phyloP scores from a whole-genome alignment of 306 rosid genomes.

The Datisca glomerata region DNA sequence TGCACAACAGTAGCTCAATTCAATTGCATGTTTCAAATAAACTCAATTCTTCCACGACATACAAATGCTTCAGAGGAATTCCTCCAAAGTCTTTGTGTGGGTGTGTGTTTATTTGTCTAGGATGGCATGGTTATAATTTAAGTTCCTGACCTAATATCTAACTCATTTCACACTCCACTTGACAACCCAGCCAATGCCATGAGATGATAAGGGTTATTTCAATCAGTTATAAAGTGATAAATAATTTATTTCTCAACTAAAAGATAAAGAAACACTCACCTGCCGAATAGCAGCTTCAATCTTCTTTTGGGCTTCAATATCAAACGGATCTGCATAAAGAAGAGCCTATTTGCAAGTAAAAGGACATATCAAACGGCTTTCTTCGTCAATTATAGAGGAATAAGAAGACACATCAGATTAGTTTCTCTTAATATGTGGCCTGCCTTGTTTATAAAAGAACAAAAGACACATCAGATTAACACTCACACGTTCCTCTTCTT shows the following conservation, averaged over 20 bases:
- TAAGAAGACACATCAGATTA: background rate
- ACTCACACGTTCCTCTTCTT: conserved; percentile 83
- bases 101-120: background rate
- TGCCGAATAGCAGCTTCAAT: conserved; percentile 97
- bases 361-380: conserved; percentile 4
- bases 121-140: background rate
- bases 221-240: background rate
- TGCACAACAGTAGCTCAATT: too few relatives aligned
- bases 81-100: too few relatives aligned
- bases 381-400: background rate
- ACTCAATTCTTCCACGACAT: too few relatives aligned
- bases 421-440: background rate
- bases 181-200: background rate
- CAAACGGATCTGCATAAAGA: conserved; percentile 92
- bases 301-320: conserved; percentile 93
- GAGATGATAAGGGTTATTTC: background rate
- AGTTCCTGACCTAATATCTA: background rate
- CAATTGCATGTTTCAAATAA: too few relatives aligned
- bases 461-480: background rate
- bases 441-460: conserved; percentile 13
- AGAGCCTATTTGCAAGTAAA: conserved; percentile 49
- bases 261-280: conserved; percentile 35
- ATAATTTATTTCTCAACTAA: too few relatives aligned
- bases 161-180: background rate
- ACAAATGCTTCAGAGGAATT: too few relatives aligned